These are phyloP conservation scores for Avena atlantica DNA, from an alignment of 176 grass and related monocot genomes.

Conservation along the genomic window DNA sequence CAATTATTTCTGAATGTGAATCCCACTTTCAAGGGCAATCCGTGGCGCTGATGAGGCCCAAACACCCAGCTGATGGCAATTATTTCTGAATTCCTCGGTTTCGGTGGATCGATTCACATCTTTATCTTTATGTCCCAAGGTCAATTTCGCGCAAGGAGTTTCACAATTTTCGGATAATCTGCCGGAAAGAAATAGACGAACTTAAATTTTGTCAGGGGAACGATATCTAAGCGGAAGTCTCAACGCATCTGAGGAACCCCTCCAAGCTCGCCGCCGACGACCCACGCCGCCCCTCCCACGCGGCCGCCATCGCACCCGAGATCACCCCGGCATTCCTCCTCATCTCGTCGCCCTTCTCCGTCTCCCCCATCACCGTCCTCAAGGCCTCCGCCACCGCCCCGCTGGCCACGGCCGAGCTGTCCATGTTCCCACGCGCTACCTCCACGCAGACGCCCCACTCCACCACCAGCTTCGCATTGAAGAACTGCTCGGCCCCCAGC, in stretches of 20 bases:
- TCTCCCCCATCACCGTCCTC: conserved; percentile 46
- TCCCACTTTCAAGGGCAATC: too few relatives aligned
- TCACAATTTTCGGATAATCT: too few relatives aligned
- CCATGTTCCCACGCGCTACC: conserved; percentile 58
- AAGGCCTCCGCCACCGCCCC: conserved; percentile 34
- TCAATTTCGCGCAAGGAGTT: too few relatives aligned
- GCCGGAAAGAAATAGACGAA: too few relatives aligned
- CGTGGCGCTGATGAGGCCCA: too few relatives aligned
- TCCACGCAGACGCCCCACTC: conserved; percentile 66
- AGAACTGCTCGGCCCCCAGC: conserved; percentile 58
- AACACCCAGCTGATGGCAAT: too few relatives aligned
- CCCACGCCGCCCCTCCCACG: conserved; percentile 49
- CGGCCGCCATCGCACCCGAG: conserved; percentile 36
- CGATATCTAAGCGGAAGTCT: background rate
- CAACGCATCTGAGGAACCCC: conserved; percentile 32
- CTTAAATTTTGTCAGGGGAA: too few relatives aligned
- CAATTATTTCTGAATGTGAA: too few relatives aligned
- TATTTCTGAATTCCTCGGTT: too few relatives aligned
- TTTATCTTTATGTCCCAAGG: too few relatives aligned
- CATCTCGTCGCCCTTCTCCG: conserved; percentile 38
- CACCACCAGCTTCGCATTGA: conserved; percentile 61
- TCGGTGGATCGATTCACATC: too few relatives aligned
- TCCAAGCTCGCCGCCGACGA: conserved; percentile 47
- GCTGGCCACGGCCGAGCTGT: conserved; percentile 38
- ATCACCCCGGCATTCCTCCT: conserved; percentile 38